Evolutionary conservation across 352 stramenopile genomes (phyloP), one percentile per base, ranked within the genome.

Genomic region (Phytophthora sojae): DNA sequence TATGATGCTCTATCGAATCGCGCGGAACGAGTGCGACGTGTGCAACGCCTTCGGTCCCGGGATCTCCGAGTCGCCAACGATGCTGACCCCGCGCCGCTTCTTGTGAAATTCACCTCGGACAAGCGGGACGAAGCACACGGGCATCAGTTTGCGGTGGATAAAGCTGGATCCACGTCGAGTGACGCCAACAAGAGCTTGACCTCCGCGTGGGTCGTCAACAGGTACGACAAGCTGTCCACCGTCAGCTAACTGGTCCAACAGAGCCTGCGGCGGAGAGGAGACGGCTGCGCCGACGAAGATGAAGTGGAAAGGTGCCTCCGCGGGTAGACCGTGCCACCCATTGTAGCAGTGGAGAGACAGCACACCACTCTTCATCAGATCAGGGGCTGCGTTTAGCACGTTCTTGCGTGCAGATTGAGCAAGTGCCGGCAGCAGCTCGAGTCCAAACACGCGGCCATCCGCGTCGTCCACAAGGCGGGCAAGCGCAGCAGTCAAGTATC

Each of bases 221-320:
- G 97, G 96, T 29, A 99, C 81, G 15, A 99, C 86, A 75, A 99
- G 92, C 8, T 92, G 77, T 1, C 97, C 97, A 26, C 91, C 90
- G 4, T 97, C 78, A 6, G 82, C 74, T 15, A 99, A 71, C 62
- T 99, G 95, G n/a, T 88, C 82, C 61, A 98, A 80, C 6, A 99
- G 79, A 9, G 83, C 71, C 15, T 80, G 71, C 0, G 97, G 97
- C 9, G 97, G 82, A n/a, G 67, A 74, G 19, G 92, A 88, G 3
- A 96, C 96, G 1, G 97, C 96, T 0, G 96, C 97, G 3, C 97
- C 97, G 0, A 99, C 97, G 76, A 99, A 96, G 69, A 99, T 99
- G 60, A 94, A 97, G 77, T 99, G 86, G 80, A 98, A 99, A 14
- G 97, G 96, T 6, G 79, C 88, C 58, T 95, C 79, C n/a, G 89